Conservation (phyloP, 129 eudicot species). For the Scalesia atractyloides region DNA sequence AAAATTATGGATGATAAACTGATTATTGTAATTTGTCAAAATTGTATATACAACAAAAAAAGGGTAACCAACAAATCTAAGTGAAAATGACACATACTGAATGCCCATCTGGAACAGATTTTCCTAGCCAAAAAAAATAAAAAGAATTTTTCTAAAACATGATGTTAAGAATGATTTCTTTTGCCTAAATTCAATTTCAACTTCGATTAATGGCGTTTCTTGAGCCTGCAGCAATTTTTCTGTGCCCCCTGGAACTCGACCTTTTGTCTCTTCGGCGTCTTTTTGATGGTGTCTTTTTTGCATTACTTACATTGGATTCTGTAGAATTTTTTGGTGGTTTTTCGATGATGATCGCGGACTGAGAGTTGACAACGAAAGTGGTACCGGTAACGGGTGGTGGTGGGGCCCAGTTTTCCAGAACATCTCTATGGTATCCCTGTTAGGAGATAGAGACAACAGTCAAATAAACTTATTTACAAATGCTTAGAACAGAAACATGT, state of each 20-base stretch:
- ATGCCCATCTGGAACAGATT: constrained; percentile 30
- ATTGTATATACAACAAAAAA: constrained; percentile 40
- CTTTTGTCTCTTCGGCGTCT: constrained; percentile 52
- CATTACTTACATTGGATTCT: constrained; percentile 27
- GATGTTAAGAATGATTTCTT: constrained; percentile 36
- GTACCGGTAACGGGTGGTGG: constrained; percentile 51
- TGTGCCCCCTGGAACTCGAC: constrained; percentile 60
- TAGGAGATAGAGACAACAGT: neutral
- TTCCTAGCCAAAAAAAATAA: constrained; percentile 40
- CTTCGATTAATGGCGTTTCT: constrained; percentile 28
- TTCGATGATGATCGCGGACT: constrained; percentile 28
- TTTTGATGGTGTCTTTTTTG: constrained; percentile 31
- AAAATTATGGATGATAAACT: constrained; percentile 17
- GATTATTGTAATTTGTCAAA: constrained; percentile 33
- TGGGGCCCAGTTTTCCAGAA: constrained; percentile 65
- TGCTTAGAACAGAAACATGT: neutral
- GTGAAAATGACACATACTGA: constrained; percentile 3
- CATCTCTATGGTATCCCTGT: constrained; percentile 87
- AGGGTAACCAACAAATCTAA: constrained; percentile 23
- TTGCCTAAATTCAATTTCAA: constrained; percentile 35
- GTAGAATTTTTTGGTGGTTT: constrained; percentile 23
- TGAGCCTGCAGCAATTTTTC: constrained; percentile 56
- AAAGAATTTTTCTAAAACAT: constrained; percentile 37
- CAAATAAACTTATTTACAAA: neutral
- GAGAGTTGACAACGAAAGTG: constrained; percentile 37